Evolutionary conservation across 106 monocot species (phyloP), one percentile per base, ranked within the genome.

Genomic region (Dendrobium huoshanense): DNA sequence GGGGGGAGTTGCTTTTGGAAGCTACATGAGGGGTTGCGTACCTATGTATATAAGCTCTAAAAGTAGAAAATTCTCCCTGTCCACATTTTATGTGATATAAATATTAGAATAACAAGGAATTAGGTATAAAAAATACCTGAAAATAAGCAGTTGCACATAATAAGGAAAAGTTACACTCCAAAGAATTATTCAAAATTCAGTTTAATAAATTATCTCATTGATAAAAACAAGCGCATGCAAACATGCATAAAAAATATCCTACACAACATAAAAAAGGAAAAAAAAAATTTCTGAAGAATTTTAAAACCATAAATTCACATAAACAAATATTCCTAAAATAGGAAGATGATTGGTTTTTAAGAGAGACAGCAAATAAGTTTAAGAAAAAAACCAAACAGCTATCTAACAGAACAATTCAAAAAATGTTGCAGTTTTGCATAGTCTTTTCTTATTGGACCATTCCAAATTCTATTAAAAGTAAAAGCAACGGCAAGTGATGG

Each of bases 1-100:
- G 85, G 22, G 98, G 92, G 85, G 98, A 98, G 81, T 91, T 98
- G 87, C 98, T 98, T 31, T 81, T 78, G 13, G 95, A 95, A 82
- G 98, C 89, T 72, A 79, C 9, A 75, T 89, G 79, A 55, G 98
- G 98, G 56, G 92, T 95, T 31, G 79, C 64, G 78, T 81, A 88
- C 82, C 98, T 88, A 77, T 95, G 89, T 16, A 90, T 51, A 87
- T 82, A 98, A 81, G 94, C 78, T 89, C 91, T 98, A 24, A 95
- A 87, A 76, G 95, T 65, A 68, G 33, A 70, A 76, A 82, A 54
- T 81, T 98, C 98, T 82, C 82, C 95, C 98, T 98, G 77, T 42
- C 49, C 19, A 72, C 24, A 73, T 44, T 18, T 49, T 25, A 76
- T 15, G 76, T 49, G 37, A 49, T 76, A 24, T 1, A 76, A 76